Evolutionary conservation across 257 asterid species (phyloP).

Genomic region (Lycium barbarum): DNA sequence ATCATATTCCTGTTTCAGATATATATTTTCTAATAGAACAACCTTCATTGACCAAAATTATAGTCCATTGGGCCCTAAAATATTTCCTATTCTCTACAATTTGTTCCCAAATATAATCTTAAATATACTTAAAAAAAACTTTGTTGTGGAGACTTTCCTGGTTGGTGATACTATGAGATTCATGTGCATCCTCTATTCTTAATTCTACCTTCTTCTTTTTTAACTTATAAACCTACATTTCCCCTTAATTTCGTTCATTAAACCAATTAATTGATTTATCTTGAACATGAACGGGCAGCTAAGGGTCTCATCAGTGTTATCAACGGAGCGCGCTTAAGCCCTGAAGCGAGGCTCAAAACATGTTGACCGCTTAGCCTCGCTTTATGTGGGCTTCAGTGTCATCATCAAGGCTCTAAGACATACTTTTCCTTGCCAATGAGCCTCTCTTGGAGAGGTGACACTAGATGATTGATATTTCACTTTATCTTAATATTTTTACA

Average conservation of each 20-base stretch:
- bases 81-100: neutral
- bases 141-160: neutral
- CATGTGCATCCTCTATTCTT: neutral
- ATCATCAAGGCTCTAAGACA: too few relatives aligned
- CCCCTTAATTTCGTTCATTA: neutral
- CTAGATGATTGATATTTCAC: too few relatives aligned
- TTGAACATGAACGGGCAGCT: neutral
- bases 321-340: too few relatives aligned
- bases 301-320: neutral
- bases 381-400: too few relatives aligned
- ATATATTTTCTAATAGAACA: neutral
- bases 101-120: slow-evolving; percentile 10
- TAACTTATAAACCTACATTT: neutral
- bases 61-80: neutral
- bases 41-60: neutral
- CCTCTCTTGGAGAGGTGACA: too few relatives aligned
- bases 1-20: neutral
- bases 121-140: neutral
- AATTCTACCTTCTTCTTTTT: neutral
- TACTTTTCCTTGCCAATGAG: too few relatives aligned
- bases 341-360: too few relatives aligned
- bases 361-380: too few relatives aligned
- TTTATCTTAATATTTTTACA: too few relatives aligned
- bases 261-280: neutral
- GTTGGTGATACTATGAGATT: neutral